phyloP scores from a whole-genome alignment of 2,329 filamentous ascomycete species.

The Ophiognomonia clavigignenti-juglandacearum region DNA sequence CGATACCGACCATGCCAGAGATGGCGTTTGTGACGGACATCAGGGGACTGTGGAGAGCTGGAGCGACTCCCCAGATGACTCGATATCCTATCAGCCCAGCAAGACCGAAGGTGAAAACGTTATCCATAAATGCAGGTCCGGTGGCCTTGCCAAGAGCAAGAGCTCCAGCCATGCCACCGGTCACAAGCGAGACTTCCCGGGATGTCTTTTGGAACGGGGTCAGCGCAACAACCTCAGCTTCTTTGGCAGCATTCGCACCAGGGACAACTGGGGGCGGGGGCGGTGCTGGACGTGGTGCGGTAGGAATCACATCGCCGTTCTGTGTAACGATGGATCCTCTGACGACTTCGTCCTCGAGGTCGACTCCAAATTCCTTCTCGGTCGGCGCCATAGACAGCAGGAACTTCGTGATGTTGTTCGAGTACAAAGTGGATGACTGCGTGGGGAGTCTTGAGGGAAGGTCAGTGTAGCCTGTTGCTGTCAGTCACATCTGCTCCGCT shows the following conservation, averaged over 20 bases:
- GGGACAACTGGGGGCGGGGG: conserved; percentile 49
- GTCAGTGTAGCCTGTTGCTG: conserved; percentile 68
- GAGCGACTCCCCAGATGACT: conserved; percentile 80
- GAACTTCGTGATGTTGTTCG: conserved; percentile 90
- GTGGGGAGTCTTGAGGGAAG: conserved; percentile 81
- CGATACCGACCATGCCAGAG: conserved; percentile 84
- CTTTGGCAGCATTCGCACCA: conserved; percentile 47
- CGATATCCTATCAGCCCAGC: conserved; percentile 84
- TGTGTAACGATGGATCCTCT: conserved; percentile 79
- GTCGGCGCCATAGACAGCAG: conserved; percentile 75
- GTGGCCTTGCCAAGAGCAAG: conserved; percentile 77
- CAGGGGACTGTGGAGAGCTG: conserved; percentile 79
- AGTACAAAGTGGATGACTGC: conserved; percentile 85
- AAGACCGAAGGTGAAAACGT: conserved; percentile 78
- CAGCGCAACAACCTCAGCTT: conserved; percentile 58
- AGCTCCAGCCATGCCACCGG: conserved; percentile 70
- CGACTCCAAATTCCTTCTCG: conserved; percentile 74
- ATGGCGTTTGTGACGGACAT: conserved; percentile 96
- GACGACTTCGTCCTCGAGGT: conserved; percentile 79
- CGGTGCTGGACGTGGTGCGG: conserved; percentile 64
- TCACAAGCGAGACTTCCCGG: conserved; percentile 69
- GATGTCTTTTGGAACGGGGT: conserved; percentile 80
- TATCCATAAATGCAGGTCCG: conserved; percentile 80
- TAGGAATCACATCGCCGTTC: conserved; percentile 70
- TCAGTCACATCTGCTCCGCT: neutral